Evolutionary conservation across 805 yeast genomes (phyloP).

Genomic region (Kuraishia capsulata): DNA sequence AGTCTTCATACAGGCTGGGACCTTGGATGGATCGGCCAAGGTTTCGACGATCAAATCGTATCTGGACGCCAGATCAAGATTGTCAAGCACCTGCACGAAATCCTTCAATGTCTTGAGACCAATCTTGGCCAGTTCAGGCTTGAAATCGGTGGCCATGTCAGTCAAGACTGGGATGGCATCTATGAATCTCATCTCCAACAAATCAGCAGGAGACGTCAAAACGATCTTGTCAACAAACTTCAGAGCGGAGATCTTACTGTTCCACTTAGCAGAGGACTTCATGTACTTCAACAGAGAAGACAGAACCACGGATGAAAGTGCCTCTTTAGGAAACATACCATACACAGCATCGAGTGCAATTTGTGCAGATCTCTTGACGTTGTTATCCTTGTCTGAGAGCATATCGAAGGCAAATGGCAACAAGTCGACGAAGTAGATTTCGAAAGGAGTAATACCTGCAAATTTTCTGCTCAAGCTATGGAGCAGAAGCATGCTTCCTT

Average conservation of each 20-base stretch:
- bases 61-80: conserved; percentile 84
- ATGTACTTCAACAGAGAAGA: conserved; percentile 53
- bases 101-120: conserved; percentile 64
- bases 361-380: conserved; percentile 82
- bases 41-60: conserved; percentile 80
- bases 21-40: conserved; percentile 81
- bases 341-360: conserved; percentile 62
- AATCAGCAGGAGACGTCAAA: conserved; percentile 76
- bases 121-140: conserved; percentile 86
- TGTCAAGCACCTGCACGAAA: conserved; percentile 79
- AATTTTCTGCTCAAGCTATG: conserved; percentile 46
- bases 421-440: conserved; percentile 61
- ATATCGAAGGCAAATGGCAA: conserved; percentile 60
- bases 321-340: conserved; percentile 67
- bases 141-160: conserved; percentile 88
- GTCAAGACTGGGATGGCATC: conserved; percentile 77
- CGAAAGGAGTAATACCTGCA: conserved; percentile 63
- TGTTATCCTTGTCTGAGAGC: conserved; percentile 79
- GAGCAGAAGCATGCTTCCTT: conserved; percentile 58
- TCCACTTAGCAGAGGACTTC: conserved; percentile 6
- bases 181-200: conserved; percentile 73
- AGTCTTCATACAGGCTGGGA: conserved; percentile 81
- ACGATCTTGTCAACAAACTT: conserved; percentile 63
- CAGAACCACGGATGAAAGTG: conserved; percentile 62
- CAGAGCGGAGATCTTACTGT: conserved; percentile 28